Evolutionary conservation across 2,329 filamentous ascomycete species (phyloP).

Genomic region (Aureobasidium sp.): DNA sequence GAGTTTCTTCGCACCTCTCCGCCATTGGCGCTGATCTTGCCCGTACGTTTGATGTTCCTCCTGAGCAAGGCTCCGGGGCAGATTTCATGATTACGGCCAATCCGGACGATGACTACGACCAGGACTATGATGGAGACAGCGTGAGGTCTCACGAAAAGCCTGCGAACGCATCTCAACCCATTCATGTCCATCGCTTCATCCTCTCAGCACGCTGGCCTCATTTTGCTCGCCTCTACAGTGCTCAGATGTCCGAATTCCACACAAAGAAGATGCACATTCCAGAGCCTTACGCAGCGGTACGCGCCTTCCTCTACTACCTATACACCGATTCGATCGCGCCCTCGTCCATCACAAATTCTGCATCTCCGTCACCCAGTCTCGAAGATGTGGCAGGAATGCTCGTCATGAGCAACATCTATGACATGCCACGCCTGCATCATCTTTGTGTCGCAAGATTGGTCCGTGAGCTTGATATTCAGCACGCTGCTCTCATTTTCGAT

Average conservation of each 20-base stretch:
- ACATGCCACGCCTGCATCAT: slow-evolving; percentile 85
- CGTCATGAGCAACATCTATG: slow-evolving; percentile 97
- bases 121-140: slow-evolving; percentile 32
- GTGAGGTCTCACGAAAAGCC: slow-evolving; percentile 25
- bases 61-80: slow-evolving; percentile 75
- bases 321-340: slow-evolving; percentile 82
- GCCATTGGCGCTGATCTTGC: slow-evolving; percentile 81
- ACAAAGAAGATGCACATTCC: slow-evolving; percentile 97
- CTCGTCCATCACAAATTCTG: slow-evolving; percentile 23
- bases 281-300: slow-evolving; percentile 89
- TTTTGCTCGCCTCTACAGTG: slow-evolving; percentile 82
- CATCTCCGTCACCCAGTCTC: slow-evolving; percentile 46
- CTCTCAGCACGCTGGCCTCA: slow-evolving; percentile 94
- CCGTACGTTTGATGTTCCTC: slow-evolving; percentile 76
- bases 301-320: slow-evolving; percentile 89
- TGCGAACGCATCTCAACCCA: slow-evolving; percentile 62
- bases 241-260: slow-evolving; percentile 96
- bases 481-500: slow-evolving; percentile 95
- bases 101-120: slow-evolving; percentile 51
- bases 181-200: slow-evolving; percentile 92
- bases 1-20: slow-evolving; percentile 43
- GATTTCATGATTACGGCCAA: slow-evolving; percentile 90
- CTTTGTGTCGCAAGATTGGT: slow-evolving; percentile 86
- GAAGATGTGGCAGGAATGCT: slow-evolving; percentile 87
- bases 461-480: slow-evolving; percentile 86